Base-by-base conservation (phyloP, 1,139 yeast genomes). In the Yarrowia galli region DNA sequence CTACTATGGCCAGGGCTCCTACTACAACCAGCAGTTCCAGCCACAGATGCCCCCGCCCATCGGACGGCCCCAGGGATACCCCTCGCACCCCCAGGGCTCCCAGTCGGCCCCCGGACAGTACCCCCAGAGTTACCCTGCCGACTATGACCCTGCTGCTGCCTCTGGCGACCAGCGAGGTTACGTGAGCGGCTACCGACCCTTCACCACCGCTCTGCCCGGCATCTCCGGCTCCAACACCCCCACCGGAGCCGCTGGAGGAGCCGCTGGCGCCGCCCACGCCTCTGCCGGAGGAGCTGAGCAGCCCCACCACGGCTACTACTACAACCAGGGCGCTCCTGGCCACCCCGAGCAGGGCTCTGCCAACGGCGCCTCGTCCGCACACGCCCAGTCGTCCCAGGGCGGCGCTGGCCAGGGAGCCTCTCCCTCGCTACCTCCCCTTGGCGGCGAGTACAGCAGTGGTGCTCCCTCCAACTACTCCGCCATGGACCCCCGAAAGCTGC, bases 31-130 rank as follows among this genome's bases (percentile, higher is more conserved):
- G 66, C 66, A 61, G 46, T 61, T 61, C 66, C 66, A 61, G 56
- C 56, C 66, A 13, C 66, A 61, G 66, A 61, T 61, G 66, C 66
- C 66, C 23, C 66, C 66, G n/a, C 66, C 66, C 53, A 61, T 61
- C 35, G 66, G 66, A 6, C 66, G 66, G 46, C 54, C 66, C 20
- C 54, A 48, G 53, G 66, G 66, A 8, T 61, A 61, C 66, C 66
- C 66, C 1, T 45, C 66, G 16, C 66, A 61, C 38, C 66, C 66
- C 35, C 66, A 61, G 56, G 66, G 66, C 23, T 45, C 66, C 7
- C 66, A 61, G 46, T 18, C 64, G 36, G 63, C 63, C 2, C 66
- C 66, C 2, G 66, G 66, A 9, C 66, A 45, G 53, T 61, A 61
- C 56, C 66, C 66, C 35, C 66, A 61, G 56, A 48, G 66, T 15